These are phyloP conservation scores for Porogramme epimiltina DNA, from an alignment of 1,284 basidiomycete genomes.

Conservation along the genomic window DNA sequence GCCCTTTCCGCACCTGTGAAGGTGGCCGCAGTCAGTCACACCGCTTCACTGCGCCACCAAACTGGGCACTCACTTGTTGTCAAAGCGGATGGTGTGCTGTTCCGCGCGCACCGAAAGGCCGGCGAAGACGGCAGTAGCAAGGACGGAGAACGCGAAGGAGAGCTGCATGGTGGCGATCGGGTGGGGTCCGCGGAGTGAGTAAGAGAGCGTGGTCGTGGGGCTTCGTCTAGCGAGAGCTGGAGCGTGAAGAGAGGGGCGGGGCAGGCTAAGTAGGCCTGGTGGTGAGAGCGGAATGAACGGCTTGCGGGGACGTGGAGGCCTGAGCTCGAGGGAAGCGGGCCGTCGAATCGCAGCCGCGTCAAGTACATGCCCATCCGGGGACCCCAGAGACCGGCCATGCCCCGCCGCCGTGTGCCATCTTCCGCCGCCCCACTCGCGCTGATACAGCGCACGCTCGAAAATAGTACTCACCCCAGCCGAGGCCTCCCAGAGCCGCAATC, in stretches of 20 bases:
- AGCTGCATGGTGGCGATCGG: slow-evolving; percentile 28
- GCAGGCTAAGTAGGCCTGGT: slow-evolving; percentile 15
- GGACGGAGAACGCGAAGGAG: slow-evolving; percentile 31
- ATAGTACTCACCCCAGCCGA: too few species aligned
- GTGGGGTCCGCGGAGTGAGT: neutral
- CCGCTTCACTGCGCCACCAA: too few species aligned
- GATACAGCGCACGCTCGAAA: neutral
- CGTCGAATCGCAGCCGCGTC: neutral
- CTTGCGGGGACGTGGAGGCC: slow-evolving; percentile 15
- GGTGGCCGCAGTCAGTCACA: neutral
- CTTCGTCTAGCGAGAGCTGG: slow-evolving; percentile 21
- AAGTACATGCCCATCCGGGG: slow-evolving; percentile 1
- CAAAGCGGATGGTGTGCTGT: slow-evolving; percentile 38
- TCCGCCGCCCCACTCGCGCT: neutral
- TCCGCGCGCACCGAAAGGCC: slow-evolving; percentile 33
- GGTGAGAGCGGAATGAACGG: slow-evolving; percentile 13
- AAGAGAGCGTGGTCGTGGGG: slow-evolving; percentile 20
- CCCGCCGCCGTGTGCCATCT: slow-evolving; percentile 9
- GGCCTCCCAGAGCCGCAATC: neutral
- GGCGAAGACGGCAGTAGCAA: slow-evolving; percentile 28
- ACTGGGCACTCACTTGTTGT: slow-evolving; percentile 34
- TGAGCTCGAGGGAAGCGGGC: slow-evolving; percentile 11
- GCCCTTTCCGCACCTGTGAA: slow-evolving; percentile 37
- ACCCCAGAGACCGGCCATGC: slow-evolving; percentile 16
- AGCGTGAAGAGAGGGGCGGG: slow-evolving; percentile 9